Conservation (phyloP, 768 basidiomycete species). For the Tricholoma flavovirens region DNA sequence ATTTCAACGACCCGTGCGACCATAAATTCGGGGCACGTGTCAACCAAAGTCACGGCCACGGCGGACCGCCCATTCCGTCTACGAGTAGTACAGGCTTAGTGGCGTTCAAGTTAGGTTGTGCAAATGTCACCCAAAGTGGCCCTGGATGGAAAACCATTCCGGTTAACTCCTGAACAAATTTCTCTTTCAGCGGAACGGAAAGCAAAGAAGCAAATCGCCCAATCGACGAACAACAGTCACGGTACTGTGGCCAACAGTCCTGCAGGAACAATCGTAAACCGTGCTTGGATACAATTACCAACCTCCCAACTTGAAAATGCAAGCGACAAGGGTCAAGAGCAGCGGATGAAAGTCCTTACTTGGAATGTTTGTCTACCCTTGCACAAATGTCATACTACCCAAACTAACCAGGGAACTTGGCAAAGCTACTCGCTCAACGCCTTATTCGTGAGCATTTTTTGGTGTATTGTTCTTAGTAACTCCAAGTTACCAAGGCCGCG, state of each 20-base stretch:
- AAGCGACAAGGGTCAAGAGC: conserved; percentile 19
- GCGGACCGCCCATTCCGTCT: too few relatives aligned
- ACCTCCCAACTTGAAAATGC: conserved; percentile 11
- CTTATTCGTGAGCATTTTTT: conserved; percentile 67
- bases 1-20: background rate
- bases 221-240: background rate
- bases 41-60: too few relatives aligned
- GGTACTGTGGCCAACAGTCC: conserved; percentile 5
- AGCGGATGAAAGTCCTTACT: conserved; percentile 53
- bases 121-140: background rate
- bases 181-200: conserved; percentile 50
- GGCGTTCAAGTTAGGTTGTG: background rate
- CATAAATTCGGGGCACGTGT: background rate
- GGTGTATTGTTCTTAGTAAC: background rate
- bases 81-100: too few relatives aligned
- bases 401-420: conserved; percentile 9
- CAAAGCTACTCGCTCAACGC: conserved; percentile 69
- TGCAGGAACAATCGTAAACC: conserved; percentile 24
- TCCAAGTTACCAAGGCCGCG: conserved; percentile 48
- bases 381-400: conserved; percentile 4
- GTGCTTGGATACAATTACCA: conserved; percentile 36
- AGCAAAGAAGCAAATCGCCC: conserved; percentile 28
- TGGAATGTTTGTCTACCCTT: conserved; percentile 70
- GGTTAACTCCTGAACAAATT: conserved; percentile 47
- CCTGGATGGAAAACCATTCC: conserved; percentile 13